phyloP scores from a whole-genome alignment of 495 filamentous ascomycete species.

The Collariella sp. region DNA sequence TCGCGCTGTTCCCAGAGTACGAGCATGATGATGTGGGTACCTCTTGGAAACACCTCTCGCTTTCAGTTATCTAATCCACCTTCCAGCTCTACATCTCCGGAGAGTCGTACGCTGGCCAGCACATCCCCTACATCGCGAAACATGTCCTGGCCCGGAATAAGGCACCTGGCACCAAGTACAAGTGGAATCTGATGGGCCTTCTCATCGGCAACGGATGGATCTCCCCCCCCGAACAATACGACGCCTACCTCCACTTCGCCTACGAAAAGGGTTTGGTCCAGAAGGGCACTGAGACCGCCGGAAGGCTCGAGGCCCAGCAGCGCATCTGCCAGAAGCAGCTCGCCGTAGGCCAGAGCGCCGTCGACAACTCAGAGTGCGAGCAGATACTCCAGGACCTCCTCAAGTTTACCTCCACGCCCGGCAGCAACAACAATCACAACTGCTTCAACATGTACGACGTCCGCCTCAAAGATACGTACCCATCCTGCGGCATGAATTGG shows the following conservation, averaged over 20 bases:
- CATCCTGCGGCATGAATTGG: constrained; percentile 91
- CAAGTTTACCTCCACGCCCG: constrained; percentile 42
- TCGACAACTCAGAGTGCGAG: constrained; percentile 68
- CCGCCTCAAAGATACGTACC: constrained; percentile 62
- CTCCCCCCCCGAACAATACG: constrained; percentile 79
- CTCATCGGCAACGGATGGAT: constrained; percentile 98
- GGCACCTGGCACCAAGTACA: constrained; percentile 25
- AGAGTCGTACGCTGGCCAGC: constrained; percentile 93
- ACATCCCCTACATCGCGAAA: constrained; percentile 92
- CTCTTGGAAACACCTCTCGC: neutral
- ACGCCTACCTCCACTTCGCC: constrained; percentile 71
- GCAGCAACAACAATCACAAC: constrained; percentile 35
- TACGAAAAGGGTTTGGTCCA: constrained; percentile 65
- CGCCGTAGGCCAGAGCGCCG: constrained; percentile 49
- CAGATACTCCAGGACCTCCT: constrained; percentile 62
- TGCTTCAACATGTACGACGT: constrained; percentile 96
- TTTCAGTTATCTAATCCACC: constrained; percentile 10
- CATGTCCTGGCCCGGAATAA: constrained; percentile 81
- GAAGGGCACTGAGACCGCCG: constrained; percentile 53
- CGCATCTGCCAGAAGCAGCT: constrained; percentile 55
- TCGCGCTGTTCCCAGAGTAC: constrained; percentile 82
- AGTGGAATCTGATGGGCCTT: constrained; percentile 80
- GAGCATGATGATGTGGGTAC: constrained; percentile 79
- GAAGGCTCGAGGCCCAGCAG: constrained; percentile 44
- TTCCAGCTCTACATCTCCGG: constrained; percentile 81